Evolutionary conservation across 805 yeast species (phyloP).

Genomic region (Hanseniaspora mollemarum): DNA sequence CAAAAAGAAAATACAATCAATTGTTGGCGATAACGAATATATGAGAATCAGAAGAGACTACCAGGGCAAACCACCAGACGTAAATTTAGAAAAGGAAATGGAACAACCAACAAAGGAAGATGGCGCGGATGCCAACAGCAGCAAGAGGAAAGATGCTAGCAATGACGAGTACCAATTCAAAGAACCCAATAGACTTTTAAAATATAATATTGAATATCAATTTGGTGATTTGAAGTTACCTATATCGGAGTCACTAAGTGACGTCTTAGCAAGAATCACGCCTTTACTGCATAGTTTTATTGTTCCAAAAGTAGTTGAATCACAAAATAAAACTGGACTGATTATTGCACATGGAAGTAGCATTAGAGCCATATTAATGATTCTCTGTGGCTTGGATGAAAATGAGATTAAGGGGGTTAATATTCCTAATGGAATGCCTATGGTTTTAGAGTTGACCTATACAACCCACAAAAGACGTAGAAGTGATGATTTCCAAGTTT

Average conservation of each 20-base stretch:
- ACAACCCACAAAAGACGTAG: not conserved
- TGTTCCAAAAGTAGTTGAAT: constrained; percentile 36
- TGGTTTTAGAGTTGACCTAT: constrained; percentile 46
- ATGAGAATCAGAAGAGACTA: constrained; percentile 72
- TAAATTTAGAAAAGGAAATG: constrained; percentile 28
- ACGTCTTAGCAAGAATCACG: constrained; percentile 56
- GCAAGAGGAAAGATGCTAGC: constrained; percentile 15
- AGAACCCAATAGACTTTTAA: constrained; percentile 29
- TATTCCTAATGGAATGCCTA: constrained; percentile 76
- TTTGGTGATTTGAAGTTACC: constrained; percentile 43
- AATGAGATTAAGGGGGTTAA: constrained; percentile 60
- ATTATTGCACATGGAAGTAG: constrained; percentile 76
- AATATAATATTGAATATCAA: constrained; percentile 30
- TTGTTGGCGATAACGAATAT: constrained; percentile 62
- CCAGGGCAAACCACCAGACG: constrained; percentile 55
- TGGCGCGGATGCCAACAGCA: constrained; percentile 16
- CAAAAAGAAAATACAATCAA: constrained; percentile 51
- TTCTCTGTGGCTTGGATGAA: constrained; percentile 53
- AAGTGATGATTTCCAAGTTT: constrained; percentile 26
- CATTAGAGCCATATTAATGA: constrained; percentile 61
- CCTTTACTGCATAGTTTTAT: constrained; percentile 46
- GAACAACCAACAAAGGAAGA: constrained; percentile 31
- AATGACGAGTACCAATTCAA: constrained; percentile 26
- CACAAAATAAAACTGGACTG: constrained; percentile 46
- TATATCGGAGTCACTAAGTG: constrained; percentile 58